Percentiles rank a stretch among this genome's conserved stretches.
These are phyloP conservation scores for Datisca glomerata DNA, from an alignment of 306 rosid genomes.

Conservation along the genomic window DNA sequence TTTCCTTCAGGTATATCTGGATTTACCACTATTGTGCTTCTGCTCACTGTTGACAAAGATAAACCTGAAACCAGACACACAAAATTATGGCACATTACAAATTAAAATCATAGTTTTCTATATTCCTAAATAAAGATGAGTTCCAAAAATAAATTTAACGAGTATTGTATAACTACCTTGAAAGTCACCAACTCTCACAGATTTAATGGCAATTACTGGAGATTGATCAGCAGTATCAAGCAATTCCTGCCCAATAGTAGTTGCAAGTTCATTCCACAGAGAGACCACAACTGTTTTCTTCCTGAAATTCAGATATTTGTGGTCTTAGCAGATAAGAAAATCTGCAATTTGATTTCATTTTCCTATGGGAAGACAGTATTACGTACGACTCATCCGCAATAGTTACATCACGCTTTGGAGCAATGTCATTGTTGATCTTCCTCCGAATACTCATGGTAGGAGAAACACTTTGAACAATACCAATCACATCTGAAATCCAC, in stretches of 20 bases:
- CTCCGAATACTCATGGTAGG: conserved; percentile 79
- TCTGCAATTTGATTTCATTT: not conserved
- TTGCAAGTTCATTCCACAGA: conserved; percentile 90
- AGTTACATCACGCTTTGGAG: conserved; percentile 88
- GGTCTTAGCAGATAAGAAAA: not conserved
- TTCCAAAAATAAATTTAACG: no score
- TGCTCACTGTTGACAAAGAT: conserved; percentile 63
- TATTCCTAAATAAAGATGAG: no score
- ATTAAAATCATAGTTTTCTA: no score
- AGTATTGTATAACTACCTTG: conserved; percentile 77
- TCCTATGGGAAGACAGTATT: not conserved
- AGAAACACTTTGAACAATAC: conserved; percentile 79
- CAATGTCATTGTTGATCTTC: conserved; percentile 61
- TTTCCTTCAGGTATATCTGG: conserved; percentile 73
- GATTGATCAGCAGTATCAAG: conserved; percentile 50
- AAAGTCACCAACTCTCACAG: conserved; percentile 81
- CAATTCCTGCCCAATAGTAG: conserved; percentile 62
- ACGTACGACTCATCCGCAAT: conserved; percentile 87
- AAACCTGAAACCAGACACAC: conserved; percentile 44
- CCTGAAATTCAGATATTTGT: conserved; percentile 25
- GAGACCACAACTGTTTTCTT: conserved; percentile 83
- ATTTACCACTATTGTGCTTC: conserved; percentile 41
- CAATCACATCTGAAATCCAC: conserved; percentile 53
- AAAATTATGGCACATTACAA: not conserved
- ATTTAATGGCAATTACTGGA: conserved; percentile 73